A percentile compares a stretch with the other conserved stretches of the same genome.
These are phyloP conservation scores for Penicillium sp. DNA, from an alignment of 2,329 filamentous ascomycete genomes.

Conservation along the genomic window DNA sequence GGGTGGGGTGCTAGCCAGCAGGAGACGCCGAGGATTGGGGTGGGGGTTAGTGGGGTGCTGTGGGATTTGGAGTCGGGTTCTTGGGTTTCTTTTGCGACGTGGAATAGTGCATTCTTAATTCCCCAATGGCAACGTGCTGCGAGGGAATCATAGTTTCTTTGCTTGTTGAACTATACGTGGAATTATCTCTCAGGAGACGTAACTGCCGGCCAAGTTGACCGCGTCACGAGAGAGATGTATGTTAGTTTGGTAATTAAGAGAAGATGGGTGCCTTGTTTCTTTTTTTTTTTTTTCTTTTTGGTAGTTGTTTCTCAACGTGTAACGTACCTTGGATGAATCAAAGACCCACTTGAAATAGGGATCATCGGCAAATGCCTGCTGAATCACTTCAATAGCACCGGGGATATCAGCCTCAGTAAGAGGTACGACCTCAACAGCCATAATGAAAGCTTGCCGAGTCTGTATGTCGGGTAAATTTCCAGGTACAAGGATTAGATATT, in stretches of 20 bases:
- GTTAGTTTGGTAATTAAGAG: conserved; percentile 16
- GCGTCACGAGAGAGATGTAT: conserved; percentile 17
- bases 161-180: conserved; percentile 53
- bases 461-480: background rate
- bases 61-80: conserved; percentile 5
- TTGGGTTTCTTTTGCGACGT: conserved; percentile 62
- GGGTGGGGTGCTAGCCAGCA: conserved; percentile 67
- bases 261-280: background rate
- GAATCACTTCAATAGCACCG: conserved; percentile 62
- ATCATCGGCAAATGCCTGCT: conserved; percentile 64
- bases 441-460: conserved; percentile 22
- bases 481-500: background rate
- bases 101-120: conserved; percentile 69
- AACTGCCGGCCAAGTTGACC: conserved; percentile 15
- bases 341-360: conserved; percentile 69
- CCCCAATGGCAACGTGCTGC: conserved; percentile 68
- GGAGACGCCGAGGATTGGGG: conserved; percentile 65
- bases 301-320: conserved; percentile 28
- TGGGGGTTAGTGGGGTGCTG: background rate
- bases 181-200: conserved; percentile 10
- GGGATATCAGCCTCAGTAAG: conserved; percentile 62
- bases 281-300: background rate
- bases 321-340: conserved; percentile 54
- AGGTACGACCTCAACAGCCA: conserved; percentile 55
- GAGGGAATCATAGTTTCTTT: conserved; percentile 62